These are phyloP conservation scores for Marvania coccoides DNA, from an alignment of 139 green algal species.

Conservation along the genomic window DNA sequence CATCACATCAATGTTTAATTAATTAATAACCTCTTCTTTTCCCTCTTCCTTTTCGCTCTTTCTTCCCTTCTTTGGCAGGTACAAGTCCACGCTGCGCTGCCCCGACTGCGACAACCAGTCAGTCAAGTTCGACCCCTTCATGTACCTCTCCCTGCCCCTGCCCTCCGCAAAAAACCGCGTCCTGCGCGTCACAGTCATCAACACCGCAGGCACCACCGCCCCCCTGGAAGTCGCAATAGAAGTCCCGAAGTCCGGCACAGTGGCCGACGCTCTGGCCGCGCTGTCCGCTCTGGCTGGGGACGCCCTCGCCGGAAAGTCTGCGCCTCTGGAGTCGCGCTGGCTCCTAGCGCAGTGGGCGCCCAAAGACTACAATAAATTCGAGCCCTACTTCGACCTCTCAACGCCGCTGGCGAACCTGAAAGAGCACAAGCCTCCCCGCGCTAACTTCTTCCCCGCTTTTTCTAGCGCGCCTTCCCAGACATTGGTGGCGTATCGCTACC, in stretches of 20 bases:
- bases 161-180: conserved; percentile 39
- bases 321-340: not conserved
- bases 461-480: too few species aligned
- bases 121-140: conserved; percentile 94
- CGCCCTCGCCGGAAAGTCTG: not conserved
- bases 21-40: not conserved
- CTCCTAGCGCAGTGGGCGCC: not conserved
- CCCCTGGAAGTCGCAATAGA: conserved; percentile 29
- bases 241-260: conserved; percentile 31
- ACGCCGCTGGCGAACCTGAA: too few species aligned
- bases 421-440: too few species aligned
- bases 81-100: conserved; percentile 84
- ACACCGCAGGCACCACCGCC: conserved; percentile 28
- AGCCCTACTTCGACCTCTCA: too few species aligned
- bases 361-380: too few species aligned
- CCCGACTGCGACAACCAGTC: conserved; percentile 65
- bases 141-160: conserved; percentile 92
- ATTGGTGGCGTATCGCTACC: too few species aligned
- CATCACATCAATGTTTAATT: too few species aligned
- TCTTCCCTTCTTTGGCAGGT: conserved; percentile 59
- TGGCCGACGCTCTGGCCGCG: conserved; percentile 34
- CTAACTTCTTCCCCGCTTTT: too few species aligned
- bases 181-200: conserved; percentile 52
- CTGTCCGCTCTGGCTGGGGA: conserved; percentile 6
- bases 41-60: too few species aligned